phyloP scores from a whole-genome alignment of 2,329 filamentous ascomycete species.

The Aspergillus novofumigatus region DNA sequence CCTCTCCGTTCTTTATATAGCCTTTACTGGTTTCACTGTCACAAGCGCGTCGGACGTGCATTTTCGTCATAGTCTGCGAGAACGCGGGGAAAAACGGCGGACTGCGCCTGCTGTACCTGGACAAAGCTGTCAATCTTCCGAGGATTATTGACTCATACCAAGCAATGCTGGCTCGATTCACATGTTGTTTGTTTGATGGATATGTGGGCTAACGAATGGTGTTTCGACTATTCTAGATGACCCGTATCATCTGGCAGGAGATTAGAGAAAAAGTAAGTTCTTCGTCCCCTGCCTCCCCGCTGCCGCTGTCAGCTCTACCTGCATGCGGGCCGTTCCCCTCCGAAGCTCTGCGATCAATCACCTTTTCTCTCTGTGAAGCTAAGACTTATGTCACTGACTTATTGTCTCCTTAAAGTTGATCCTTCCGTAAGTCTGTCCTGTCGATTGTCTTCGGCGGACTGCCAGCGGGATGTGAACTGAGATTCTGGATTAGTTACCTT shows the following conservation, averaged over 20 bases:
- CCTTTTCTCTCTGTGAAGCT: background rate
- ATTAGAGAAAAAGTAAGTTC: constrained; percentile 83
- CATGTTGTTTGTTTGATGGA: constrained; percentile 12
- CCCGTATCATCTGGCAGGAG: constrained; percentile 95
- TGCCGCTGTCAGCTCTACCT: constrained; percentile 1
- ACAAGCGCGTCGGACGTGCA: constrained; percentile 7
- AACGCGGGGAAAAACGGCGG: constrained; percentile 33
- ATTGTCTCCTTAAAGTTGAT: constrained; percentile 61
- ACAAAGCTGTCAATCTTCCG: constrained; percentile 20
- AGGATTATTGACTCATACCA: constrained; percentile 9
- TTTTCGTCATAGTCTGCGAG: constrained; percentile 23
- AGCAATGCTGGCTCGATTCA: background rate
- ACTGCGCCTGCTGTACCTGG: constrained; percentile 8
- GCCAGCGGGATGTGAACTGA: constrained; percentile 16
- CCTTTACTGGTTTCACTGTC: background rate
- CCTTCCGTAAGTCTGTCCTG: constrained; percentile 55
- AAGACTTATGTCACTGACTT: background rate
- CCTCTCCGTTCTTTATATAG: constrained; percentile 9
- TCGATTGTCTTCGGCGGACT: background rate
- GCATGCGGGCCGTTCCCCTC: constrained; percentile 11
- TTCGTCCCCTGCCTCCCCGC: constrained; percentile 6
- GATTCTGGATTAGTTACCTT: constrained; percentile 58
- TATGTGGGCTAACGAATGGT: constrained; percentile 8
- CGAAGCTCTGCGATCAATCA: constrained; percentile 8
- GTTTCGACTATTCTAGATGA: constrained; percentile 66